These are phyloP conservation scores for Penicillium sp. DNA, from an alignment of 2,329 filamentous ascomycete genomes.

Conservation along the genomic window DNA sequence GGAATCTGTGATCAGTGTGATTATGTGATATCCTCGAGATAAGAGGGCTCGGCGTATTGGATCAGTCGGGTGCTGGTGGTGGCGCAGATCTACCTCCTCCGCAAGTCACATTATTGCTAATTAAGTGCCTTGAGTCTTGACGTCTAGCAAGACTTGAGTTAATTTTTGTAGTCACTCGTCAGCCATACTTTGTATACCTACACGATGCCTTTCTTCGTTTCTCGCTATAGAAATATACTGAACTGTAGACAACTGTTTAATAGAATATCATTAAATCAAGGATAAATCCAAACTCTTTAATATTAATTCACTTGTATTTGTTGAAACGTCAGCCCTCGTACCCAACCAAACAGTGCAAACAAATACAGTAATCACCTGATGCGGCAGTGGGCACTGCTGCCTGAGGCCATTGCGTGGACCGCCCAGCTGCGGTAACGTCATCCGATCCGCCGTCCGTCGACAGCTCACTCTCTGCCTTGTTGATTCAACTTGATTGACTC, in stretches of 20 bases:
- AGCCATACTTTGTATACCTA: no score
- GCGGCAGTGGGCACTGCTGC: not conserved
- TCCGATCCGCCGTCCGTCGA: not conserved
- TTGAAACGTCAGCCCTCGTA: no score
- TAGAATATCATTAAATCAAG: no score
- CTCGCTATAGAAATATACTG: no score
- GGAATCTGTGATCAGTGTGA: not conserved
- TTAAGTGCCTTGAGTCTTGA: not conserved
- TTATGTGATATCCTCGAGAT: not conserved
- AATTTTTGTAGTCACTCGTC: no score
- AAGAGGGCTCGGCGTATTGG: not conserved
- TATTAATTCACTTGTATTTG: no score
- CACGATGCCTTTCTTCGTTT: no score
- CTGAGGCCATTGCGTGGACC: not conserved
- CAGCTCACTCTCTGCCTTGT: not conserved
- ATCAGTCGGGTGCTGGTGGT: not conserved
- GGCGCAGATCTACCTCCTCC: not conserved
- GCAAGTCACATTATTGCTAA: not conserved
- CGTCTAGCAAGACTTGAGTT: not conserved
- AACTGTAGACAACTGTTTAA: no score
- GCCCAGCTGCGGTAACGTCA: not conserved
- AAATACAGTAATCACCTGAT: conserved; percentile 9
- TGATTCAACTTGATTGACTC: not conserved
- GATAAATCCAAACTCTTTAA: no score
- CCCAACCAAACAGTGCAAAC: conserved; percentile 3